Conservation (phyloP, 768 basidiomycete species). For the Xanthoconium stramineum region DNA sequence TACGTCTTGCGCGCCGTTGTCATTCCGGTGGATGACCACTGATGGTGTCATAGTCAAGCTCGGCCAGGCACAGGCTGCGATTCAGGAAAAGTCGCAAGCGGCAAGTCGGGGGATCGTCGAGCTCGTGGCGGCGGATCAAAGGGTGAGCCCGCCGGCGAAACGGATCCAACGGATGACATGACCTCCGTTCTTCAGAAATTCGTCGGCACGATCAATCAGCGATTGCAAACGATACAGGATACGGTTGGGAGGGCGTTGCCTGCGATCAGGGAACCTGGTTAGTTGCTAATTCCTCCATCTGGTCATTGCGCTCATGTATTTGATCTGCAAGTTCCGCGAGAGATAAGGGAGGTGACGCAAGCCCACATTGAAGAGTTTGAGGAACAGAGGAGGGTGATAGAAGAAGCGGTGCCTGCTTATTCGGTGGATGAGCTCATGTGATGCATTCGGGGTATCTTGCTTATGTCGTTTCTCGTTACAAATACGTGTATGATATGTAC, state of each 20-base stretch:
- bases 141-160: neutral
- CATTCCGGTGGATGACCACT: neutral
- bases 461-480: no score
- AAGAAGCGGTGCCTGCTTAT: conserved; percentile 4
- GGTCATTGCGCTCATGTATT: neutral
- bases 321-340: conserved; percentile 8
- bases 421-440: conserved; percentile 14
- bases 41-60: conserved; percentile 6
- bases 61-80: conserved; percentile 9
- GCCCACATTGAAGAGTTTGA: conserved; percentile 14
- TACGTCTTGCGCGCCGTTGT: neutral
- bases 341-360: conserved; percentile 9
- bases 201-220: conserved; percentile 8
- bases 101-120: conserved; percentile 16
- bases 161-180: neutral
- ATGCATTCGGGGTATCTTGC: neutral
- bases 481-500: no score
- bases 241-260: conserved; percentile 11
- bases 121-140: conserved; percentile 15
- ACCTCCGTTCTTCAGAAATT: conserved; percentile 5
- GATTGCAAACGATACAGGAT: conserved; percentile 12
- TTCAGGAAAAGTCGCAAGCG: conserved; percentile 16
- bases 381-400: neutral
- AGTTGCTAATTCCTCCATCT: neutral
- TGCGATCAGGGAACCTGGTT: conserved; percentile 10